Evolutionary conservation across 1,139 yeast genomes (phyloP), one percentile per base, ranked within the genome.

Genomic region (Diutina catenulata): DNA sequence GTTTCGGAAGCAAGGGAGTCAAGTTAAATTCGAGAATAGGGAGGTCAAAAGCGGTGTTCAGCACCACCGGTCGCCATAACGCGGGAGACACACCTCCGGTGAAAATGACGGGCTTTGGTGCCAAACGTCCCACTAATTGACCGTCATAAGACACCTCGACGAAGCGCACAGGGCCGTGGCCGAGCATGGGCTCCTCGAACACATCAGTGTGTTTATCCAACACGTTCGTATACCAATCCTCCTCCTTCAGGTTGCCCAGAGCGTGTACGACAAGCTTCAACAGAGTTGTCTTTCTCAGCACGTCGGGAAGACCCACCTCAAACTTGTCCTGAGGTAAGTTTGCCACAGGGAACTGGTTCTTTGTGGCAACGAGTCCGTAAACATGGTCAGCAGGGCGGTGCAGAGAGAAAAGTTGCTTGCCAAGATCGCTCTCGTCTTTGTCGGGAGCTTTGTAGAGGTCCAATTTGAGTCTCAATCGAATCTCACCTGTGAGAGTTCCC

Each of bases 231-330:
- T 80, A 84, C 94, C 94, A 84, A 50, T 81, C 81, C 56, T 86
- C 95, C 53, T 84, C 95, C 31, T 71, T 75, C 1, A 77, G 77
- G 49, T 80, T 82, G 3, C 93, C 95, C 15, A 84, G 75, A 3
- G 83, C 74, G 48, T 74, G 76, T 3, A 84, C 53, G 7, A 80
- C 69, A 28, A 83, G 56, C 37, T 63, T 62, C 31, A 74, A 74
- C 39, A 77, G 65, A 9, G 81, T 72, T 8, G 83, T 74, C 50
- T 77, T 76, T 21, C 47, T 44, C 13, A 60, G 43, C 27, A 72
- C 54, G 6, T 45, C 45, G 2, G 80, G 79, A 25, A 76, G 48
- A 3, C 46, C 42, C 10, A 64, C 54, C 1, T 47, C 43, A 29
- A 73, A 51, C 6, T 54, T 49, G 19, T 62, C 59, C 14, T 53